A percentile compares a stretch with the other conserved stretches of the same genome.
Evolutionary conservation across 805 yeast genomes (phyloP).

Genomic region (Ogataea minuta): DNA sequence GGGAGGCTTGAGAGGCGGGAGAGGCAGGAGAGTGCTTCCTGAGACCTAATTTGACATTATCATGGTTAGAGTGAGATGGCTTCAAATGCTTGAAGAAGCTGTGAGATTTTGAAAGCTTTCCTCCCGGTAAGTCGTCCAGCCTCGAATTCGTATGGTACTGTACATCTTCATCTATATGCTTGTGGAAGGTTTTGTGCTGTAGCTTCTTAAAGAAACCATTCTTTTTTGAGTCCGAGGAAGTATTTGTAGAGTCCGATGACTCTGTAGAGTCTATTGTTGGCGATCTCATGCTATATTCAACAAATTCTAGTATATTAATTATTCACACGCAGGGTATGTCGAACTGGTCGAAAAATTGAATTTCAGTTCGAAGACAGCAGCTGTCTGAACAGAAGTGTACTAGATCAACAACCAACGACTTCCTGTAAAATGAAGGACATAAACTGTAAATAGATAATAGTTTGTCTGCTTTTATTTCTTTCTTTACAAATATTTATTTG

Average conservation of each 20-base stretch:
- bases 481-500: slow-evolving; percentile 1
- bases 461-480: slow-evolving; percentile 1
- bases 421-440: too few species aligned
- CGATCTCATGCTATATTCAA: slow-evolving; percentile 7
- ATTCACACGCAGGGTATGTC: not conserved
- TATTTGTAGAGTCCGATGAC: slow-evolving; percentile 5
- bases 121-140: not conserved
- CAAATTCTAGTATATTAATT: not conserved
- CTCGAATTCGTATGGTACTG: not conserved
- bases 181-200: slow-evolving; percentile 15
- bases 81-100: slow-evolving; percentile 14
- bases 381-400: not conserved
- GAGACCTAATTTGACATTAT: not conserved
- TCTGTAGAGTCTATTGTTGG: slow-evolving; percentile 4
- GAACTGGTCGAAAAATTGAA: not conserved
- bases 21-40: not conserved
- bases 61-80: slow-evolving; percentile 8
- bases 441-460: not conserved
- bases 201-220: slow-evolving; percentile 16
- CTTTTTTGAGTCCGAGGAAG: slow-evolving; percentile 9
- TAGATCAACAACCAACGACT: too few species aligned
- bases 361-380: not conserved
- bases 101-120: slow-evolving; percentile 11
- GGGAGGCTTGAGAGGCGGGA: not conserved
- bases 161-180: slow-evolving; percentile 7